Conservation (phyloP, 78 protist genomes). For the Salpingoeca rosetta region DNA sequence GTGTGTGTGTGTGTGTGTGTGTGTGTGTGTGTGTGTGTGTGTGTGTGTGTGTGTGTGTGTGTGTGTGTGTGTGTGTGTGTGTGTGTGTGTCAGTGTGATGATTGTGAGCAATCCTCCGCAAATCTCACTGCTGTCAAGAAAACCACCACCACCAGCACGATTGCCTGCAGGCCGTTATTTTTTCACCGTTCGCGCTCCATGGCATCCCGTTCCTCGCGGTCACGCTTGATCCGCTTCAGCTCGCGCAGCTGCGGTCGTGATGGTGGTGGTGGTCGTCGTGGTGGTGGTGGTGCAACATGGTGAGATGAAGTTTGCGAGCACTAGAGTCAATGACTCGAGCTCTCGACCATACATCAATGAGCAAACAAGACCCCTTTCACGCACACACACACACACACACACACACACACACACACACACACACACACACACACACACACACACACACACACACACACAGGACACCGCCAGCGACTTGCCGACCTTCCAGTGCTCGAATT, state of each 20-base stretch:
- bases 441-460: not conserved
- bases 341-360: not conserved
- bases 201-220: not conserved
- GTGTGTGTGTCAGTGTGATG: too few relatives aligned
- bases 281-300: too few relatives aligned
- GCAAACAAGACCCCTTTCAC: not conserved
- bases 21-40: too few relatives aligned
- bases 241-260: slow-evolving; percentile 17
- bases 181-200: not conserved
- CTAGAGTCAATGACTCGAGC: too few relatives aligned
- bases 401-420: not conserved
- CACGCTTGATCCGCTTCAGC: slow-evolving; percentile 8
- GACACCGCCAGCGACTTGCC: not conserved
- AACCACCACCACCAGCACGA: not conserved
- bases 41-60: too few relatives aligned
- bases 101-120: too few relatives aligned
- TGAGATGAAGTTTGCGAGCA: too few relatives aligned
- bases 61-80: too few relatives aligned
- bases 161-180: not conserved
- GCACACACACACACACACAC: not conserved
- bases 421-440: not conserved
- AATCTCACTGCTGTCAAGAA: too few relatives aligned
- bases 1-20: not conserved
- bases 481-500: not conserved
- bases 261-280: too few relatives aligned